phyloP scores from a whole-genome alignment of 805 yeast genomes.

The Yamadazyma scolyti region DNA sequence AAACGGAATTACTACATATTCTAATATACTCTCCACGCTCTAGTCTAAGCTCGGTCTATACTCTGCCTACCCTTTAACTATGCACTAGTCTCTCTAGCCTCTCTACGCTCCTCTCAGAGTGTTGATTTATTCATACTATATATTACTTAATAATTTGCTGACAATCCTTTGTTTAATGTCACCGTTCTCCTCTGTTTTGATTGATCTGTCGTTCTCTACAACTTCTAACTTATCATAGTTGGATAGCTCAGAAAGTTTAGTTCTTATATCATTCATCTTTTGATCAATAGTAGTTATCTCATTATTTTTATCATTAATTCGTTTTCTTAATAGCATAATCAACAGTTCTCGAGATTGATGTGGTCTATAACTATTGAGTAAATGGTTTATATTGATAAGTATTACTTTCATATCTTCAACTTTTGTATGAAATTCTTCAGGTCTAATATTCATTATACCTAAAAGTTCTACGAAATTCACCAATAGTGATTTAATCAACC shows the following conservation, averaged over 20 bases:
- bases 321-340: slow-evolving; percentile 67
- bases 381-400: slow-evolving; percentile 85
- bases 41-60: too few relatives aligned
- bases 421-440: slow-evolving; percentile 54
- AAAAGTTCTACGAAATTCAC: slow-evolving; percentile 79
- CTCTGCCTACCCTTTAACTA: too few relatives aligned
- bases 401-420: slow-evolving; percentile 78
- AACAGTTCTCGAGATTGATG: slow-evolving; percentile 92
- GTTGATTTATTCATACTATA: slow-evolving; percentile 1
- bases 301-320: slow-evolving; percentile 57
- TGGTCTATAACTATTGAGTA: slow-evolving; percentile 87
- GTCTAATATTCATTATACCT: slow-evolving; percentile 72
- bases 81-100: too few relatives aligned
- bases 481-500: slow-evolving; percentile 71
- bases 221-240: neutral
- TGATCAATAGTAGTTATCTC: slow-evolving; percentile 48
- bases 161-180: slow-evolving; percentile 9
- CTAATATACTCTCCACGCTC: too few relatives aligned
- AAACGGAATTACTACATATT: too few relatives aligned
- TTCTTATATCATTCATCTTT: slow-evolving; percentile 37
- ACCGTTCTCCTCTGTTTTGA: slow-evolving; percentile 4
- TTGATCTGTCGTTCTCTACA: neutral
- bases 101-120: too few relatives aligned
- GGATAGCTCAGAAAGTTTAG: slow-evolving; percentile 19
- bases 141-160: slow-evolving; percentile 7